Evolutionary conservation across 331 rosid genomes (phyloP).

Genomic region (Rhamnella rubrinervis): DNA sequence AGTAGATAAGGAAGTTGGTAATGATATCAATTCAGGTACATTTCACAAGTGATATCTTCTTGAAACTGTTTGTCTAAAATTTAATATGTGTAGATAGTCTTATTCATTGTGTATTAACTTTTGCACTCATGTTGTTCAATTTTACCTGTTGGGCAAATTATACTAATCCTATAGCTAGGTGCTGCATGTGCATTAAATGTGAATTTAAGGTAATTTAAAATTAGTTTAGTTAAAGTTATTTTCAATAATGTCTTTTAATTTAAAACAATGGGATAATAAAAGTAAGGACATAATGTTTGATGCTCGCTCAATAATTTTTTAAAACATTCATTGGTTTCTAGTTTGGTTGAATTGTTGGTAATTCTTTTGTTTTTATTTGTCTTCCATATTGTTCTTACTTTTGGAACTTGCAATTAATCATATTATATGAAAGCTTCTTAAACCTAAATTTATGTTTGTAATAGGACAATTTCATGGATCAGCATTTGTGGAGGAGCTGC

Average conservation of each 20-base stretch:
- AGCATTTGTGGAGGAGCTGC: conserved; percentile 66
- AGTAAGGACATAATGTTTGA: not conserved
- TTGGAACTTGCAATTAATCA: conserved; percentile 14
- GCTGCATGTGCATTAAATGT: not conserved
- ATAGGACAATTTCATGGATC: conserved; percentile 68
- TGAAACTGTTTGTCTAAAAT: conserved; percentile 12
- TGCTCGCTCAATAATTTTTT: not conserved
- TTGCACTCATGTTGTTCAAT: not conserved
- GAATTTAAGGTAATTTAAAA: not conserved
- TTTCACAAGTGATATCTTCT: conserved; percentile 4
- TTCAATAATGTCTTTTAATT: not conserved
- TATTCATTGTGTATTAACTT: conserved; percentile 6
- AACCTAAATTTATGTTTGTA: conserved; percentile 16
- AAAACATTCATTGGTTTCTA: conserved; percentile 3
- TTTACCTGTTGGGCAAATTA: not conserved
- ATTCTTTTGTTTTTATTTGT: not conserved
- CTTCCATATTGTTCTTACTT: conserved; percentile 11
- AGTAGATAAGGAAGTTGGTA: conserved; percentile 68
- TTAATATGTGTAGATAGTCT: conserved; percentile 13
- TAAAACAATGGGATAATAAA: not conserved
- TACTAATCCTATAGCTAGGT: not conserved
- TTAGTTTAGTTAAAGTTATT: not conserved
- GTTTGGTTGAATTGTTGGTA: not conserved
- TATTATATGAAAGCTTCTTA: conserved; percentile 19
- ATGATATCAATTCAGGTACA: conserved; percentile 67